Evolutionary conservation across 1,284 basidiomycete genomes (phyloP).

Genomic region (Ustilago loliicola): DNA sequence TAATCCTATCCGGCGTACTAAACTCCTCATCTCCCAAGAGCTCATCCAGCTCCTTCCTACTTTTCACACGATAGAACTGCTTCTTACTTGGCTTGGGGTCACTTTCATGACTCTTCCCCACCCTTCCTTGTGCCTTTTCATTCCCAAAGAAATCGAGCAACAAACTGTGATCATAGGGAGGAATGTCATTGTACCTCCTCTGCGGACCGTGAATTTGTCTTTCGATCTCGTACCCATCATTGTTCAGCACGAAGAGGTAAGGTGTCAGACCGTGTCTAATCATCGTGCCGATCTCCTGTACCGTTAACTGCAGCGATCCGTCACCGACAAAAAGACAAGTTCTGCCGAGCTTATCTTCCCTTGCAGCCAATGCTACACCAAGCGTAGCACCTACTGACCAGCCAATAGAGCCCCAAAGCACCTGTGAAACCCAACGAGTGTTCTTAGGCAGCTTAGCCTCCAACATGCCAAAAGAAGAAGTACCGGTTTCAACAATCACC

Average conservation of each 20-base stretch:
- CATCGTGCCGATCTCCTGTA: constrained; percentile 80
- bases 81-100: constrained; percentile 74
- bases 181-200: constrained; percentile 69
- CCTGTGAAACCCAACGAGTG: constrained; percentile 71
- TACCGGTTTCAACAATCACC: constrained; percentile 66
- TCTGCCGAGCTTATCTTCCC: constrained; percentile 75
- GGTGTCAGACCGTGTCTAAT: constrained; percentile 78
- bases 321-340: constrained; percentile 86
- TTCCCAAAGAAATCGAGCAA: constrained; percentile 60
- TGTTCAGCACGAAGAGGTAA: constrained; percentile 88
- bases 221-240: constrained; percentile 83
- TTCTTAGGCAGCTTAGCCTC: constrained; percentile 43
- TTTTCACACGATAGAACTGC: constrained; percentile 78
- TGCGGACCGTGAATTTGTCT: constrained; percentile 80
- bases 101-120: constrained; percentile 65
- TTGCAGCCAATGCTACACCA: constrained; percentile 83
- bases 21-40: constrained; percentile 78
- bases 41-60: constrained; percentile 77
- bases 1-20: constrained; percentile 76
- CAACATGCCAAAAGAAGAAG: constrained; percentile 50
- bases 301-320: constrained; percentile 73
- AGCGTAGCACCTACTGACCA: constrained; percentile 81
- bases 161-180: constrained; percentile 50
- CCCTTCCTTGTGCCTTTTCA: constrained; percentile 15
- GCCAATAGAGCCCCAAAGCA: constrained; percentile 88